Evolutionary conservation across 2,329 filamentous ascomycete species (phyloP).

Genomic region (Aspergillus puulaauensis): DNA sequence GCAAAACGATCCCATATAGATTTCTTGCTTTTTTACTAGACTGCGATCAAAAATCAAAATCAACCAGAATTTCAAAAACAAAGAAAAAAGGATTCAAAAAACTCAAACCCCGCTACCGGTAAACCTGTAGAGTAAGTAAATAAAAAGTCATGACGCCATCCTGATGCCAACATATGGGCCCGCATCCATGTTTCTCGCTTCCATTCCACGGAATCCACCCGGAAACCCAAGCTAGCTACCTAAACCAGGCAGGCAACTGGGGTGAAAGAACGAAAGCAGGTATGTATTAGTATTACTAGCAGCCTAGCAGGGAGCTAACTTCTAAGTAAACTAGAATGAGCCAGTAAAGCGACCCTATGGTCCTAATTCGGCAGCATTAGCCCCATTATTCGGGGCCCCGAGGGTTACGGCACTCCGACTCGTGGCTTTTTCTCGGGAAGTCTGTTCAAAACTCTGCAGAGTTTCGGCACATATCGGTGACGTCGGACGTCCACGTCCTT

Average conservation of each 20-base stretch:
- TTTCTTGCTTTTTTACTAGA: no score
- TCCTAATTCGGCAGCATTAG: no score
- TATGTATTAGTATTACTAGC: no score
- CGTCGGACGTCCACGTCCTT: not conserved
- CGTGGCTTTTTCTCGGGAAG: not conserved
- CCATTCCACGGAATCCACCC: not conserved
- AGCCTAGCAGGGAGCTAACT: no score
- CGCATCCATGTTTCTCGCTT: not conserved
- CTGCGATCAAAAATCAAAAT: not conserved
- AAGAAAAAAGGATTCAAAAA: not conserved
- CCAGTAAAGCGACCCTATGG: no score
- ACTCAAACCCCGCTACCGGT: not conserved
- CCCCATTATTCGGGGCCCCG: not conserved
- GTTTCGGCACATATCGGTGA: not conserved
- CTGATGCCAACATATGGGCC: not conserved
- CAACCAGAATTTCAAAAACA: not conserved
- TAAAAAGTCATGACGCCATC: constrained; percentile 11
- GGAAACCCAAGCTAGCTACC: no score
- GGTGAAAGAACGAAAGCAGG: no score
- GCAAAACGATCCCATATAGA: not conserved
- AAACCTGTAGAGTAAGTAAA: not conserved
- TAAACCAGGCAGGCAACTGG: no score
- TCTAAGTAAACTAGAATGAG: no score
- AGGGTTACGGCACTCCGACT: not conserved
- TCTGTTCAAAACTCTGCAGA: not conserved